Percentiles rank a stretch among this genome's conserved stretches.
phyloP scores from a whole-genome alignment of 345 rosid genomes.

The Populus davidiana region DNA sequence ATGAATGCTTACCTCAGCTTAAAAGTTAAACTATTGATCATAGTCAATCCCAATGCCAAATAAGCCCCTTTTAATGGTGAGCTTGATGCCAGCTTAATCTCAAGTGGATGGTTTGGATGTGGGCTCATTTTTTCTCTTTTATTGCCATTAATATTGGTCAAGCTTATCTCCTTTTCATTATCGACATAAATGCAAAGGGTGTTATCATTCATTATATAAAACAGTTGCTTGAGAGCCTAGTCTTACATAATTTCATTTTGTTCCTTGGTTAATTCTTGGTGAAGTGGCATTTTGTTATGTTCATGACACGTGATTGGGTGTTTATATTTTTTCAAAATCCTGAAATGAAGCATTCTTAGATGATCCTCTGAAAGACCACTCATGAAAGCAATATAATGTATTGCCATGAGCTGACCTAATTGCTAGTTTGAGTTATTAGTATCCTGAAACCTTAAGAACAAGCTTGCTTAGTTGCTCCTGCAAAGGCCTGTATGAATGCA shows the following conservation, averaged over 20 bases:
- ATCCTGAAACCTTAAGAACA: neutral
- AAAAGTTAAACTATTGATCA: too few species aligned
- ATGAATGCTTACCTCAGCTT: neutral
- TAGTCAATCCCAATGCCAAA: too few species aligned
- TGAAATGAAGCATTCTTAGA: neutral
- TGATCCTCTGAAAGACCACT: neutral
- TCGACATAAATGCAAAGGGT: too few species aligned
- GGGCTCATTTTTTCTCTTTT: too few species aligned
- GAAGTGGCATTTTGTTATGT: neutral
- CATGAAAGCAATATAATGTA: neutral
- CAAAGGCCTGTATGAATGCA: neutral
- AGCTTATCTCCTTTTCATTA: too few species aligned
- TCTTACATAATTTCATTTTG: neutral
- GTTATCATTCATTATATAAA: too few species aligned
- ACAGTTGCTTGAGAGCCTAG: neutral
- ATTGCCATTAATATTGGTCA: too few species aligned
- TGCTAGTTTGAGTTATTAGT: neutral
- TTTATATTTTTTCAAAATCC: neutral
- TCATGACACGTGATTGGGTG: neutral
- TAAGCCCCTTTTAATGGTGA: too few species aligned
- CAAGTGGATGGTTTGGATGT: too few species aligned
- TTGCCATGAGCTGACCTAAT: neutral
- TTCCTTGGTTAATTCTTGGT: neutral
- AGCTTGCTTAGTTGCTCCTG: neutral
- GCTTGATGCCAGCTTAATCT: too few species aligned